These are phyloP conservation scores for Thalassiosira exigua DNA, from an alignment of 352 stramenopile genomes.

Conservation along the genomic window DNA sequence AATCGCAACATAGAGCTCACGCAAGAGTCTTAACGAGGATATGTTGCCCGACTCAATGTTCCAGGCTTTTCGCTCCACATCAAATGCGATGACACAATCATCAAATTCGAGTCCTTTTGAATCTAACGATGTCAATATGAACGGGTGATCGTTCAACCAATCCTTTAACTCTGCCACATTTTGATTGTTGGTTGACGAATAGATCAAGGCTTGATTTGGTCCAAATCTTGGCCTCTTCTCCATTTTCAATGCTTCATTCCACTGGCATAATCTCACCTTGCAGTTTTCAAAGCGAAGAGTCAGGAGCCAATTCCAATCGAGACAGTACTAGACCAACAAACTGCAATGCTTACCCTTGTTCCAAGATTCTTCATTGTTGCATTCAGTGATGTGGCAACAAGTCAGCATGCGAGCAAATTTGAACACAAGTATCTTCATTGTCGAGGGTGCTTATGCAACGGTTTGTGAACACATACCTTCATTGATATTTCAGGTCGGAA, in stretches of 20 bases:
- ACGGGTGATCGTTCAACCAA: conserved; percentile 55
- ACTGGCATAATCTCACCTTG: conserved; percentile 43
- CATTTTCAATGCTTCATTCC: conserved; percentile 34
- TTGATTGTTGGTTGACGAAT: conserved; percentile 35
- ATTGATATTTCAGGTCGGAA: conserved; percentile 32
- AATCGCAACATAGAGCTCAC: conserved; percentile 59
- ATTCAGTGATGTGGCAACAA: not conserved
- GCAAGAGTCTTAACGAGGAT: conserved; percentile 39
- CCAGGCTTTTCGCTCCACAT: conserved; percentile 55
- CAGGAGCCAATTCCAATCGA: no score
- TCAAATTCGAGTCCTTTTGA: conserved; percentile 57
- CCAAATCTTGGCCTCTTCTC: conserved; percentile 45
- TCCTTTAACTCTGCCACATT: conserved; percentile 22
- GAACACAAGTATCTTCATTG: no score
- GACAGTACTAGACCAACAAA: not conserved
- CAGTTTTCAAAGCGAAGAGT: not conserved
- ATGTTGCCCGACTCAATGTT: conserved; percentile 24
- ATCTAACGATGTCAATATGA: conserved; percentile 59
- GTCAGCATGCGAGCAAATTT: no score
- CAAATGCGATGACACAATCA: conserved; percentile 58
- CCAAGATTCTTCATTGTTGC: conserved; percentile 51
- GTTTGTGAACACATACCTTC: not conserved
- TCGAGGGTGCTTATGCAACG: conserved; percentile 1
- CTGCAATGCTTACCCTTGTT: conserved; percentile 31
- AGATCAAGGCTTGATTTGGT: conserved; percentile 57